phyloP scores from a whole-genome alignment of 495 filamentous ascomycete genomes.

The Neurospora tetrasperma region DNA sequence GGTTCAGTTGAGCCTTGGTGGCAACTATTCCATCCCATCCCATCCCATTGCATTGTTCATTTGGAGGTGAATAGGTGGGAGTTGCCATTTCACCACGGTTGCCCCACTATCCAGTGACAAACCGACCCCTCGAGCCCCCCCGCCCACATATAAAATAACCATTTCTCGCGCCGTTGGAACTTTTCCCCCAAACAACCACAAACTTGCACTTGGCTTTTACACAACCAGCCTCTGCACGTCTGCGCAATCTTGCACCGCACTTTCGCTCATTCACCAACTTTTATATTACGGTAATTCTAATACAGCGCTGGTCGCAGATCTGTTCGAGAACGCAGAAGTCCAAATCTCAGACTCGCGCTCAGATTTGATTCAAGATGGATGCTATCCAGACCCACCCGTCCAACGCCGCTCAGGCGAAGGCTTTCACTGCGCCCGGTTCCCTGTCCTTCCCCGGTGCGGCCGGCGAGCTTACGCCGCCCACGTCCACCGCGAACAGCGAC shows the following conservation, averaged over 20 bases:
- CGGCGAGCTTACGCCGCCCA: constrained; percentile 69
- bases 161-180: not conserved
- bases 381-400: constrained; percentile 80
- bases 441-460: constrained; percentile 83
- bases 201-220: not conserved
- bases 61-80: not conserved
- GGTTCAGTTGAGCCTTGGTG: not conserved
- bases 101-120: not conserved
- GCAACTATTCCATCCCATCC: not conserved
- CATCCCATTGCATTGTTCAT: not conserved
- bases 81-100: not conserved
- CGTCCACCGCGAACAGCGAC: constrained; percentile 39
- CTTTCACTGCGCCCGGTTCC: constrained; percentile 80
- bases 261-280: not conserved
- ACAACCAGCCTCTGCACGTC: not conserved
- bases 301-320: constrained; percentile 12
- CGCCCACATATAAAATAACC: not conserved
- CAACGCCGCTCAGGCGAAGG: constrained; percentile 80
- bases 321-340: constrained; percentile 12
- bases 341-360: constrained; percentile 9
- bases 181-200: not conserved
- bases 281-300: not conserved
- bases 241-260: not conserved
- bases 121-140: not conserved
- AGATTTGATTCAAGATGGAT: constrained; percentile 53